Evolutionary conservation across 2,329 filamentous ascomycete species (phyloP).

Genomic region (Cadophora sp.): DNA sequence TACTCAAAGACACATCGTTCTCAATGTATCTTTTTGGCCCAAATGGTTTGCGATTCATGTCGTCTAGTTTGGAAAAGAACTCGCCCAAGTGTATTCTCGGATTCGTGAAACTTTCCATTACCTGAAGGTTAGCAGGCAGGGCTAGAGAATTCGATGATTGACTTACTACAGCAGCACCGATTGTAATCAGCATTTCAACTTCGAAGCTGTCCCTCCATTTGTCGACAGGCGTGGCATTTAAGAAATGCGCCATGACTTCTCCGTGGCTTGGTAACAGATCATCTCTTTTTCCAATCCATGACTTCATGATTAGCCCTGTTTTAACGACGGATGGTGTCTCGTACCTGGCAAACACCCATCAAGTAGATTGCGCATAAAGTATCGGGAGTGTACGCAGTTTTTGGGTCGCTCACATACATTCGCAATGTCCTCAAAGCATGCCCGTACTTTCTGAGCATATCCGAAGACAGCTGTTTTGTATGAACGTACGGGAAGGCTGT

Average conservation of each 20-base stretch:
- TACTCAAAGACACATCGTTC: neutral
- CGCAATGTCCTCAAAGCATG: neutral
- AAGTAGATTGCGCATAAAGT: constrained; percentile 1
- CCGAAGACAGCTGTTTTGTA: neutral
- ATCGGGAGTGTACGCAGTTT: neutral
- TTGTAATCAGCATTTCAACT: neutral
- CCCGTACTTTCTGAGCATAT: neutral
- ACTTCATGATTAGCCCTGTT: neutral
- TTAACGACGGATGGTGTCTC: neutral
- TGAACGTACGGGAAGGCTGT: neutral
- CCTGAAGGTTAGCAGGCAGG: neutral
- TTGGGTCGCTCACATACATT: neutral
- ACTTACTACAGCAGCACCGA: neutral
- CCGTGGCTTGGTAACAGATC: neutral
- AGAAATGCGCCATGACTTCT: constrained; percentile 1
- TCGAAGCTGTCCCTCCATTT: constrained; percentile 4
- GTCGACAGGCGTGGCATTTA: neutral
- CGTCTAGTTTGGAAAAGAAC: neutral
- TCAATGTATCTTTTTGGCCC: neutral
- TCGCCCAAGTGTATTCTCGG: neutral
- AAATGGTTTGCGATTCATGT: neutral
- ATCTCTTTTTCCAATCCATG: neutral
- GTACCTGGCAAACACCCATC: constrained; percentile 1
- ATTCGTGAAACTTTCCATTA: neutral
- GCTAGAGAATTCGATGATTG: neutral